Conservation (phyloP, 2,329 filamentous ascomycete genomes). For the Lomentospora prolificans region DNA sequence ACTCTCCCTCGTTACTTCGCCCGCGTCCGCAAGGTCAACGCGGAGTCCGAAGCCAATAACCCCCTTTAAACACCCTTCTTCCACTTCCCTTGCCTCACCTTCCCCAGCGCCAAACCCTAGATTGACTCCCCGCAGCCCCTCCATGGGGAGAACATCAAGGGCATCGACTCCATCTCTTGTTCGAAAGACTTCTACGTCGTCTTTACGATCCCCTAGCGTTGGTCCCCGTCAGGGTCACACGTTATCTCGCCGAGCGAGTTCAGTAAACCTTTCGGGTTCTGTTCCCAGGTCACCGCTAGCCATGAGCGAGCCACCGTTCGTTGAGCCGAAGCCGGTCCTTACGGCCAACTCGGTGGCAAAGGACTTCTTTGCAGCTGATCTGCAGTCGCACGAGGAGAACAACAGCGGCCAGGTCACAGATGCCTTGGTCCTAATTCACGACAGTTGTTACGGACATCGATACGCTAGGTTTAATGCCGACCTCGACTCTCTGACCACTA, state of each 20-base stretch:
- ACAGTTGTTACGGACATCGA: constrained; percentile 89
- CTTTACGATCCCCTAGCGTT: constrained; percentile 39
- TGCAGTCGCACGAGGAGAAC: constrained; percentile 49
- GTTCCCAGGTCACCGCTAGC: constrained; percentile 26
- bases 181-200: constrained; percentile 48
- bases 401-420: constrained; percentile 36
- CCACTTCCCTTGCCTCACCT: constrained; percentile 23
- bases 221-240: constrained; percentile 22
- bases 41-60: background rate
- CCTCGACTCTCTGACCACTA: constrained; percentile 60
- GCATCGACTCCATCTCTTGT: constrained; percentile 40
- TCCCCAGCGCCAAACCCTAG: constrained; percentile 29
- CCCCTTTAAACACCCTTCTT: background rate
- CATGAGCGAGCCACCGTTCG: constrained; percentile 18
- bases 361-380: constrained; percentile 59
- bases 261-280: constrained; percentile 34
- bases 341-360: constrained; percentile 51
- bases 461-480: constrained; percentile 75
- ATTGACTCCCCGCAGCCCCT: constrained; percentile 32
- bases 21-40: background rate
- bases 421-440: constrained; percentile 79
- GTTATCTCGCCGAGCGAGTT: constrained; percentile 38
- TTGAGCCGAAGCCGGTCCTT: constrained; percentile 26
- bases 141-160: constrained; percentile 29
- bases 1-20: constrained; percentile 4